Percentiles rank a stretch among this genome's conserved stretches.
These are phyloP conservation scores for Trichoderma sp. DNA, from an alignment of 2,329 filamentous ascomycete genomes.

Conservation along the genomic window DNA sequence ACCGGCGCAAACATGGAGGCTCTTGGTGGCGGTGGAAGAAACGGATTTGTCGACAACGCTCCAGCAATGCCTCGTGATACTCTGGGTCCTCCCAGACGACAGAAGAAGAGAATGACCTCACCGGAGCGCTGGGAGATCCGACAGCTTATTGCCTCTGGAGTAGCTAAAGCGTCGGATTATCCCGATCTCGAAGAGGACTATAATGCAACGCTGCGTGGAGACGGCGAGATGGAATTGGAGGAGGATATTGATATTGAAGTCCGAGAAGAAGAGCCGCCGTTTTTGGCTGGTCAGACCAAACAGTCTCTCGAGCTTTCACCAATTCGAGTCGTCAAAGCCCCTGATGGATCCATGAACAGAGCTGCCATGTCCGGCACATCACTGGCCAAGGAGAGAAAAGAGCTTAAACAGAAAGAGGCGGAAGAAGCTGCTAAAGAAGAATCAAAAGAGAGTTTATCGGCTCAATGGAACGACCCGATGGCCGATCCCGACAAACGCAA, in stretches of 20 bases:
- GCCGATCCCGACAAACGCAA: conserved; percentile 79
- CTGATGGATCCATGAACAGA: conserved; percentile 96
- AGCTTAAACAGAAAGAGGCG: conserved; percentile 84
- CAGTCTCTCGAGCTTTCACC: conserved; percentile 93
- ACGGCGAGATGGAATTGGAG: conserved; percentile 87
- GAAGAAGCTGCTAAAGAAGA: conserved; percentile 75
- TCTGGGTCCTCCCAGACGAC: conserved; percentile 54
- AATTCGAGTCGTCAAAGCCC: conserved; percentile 94
- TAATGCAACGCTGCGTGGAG: conserved; percentile 81
- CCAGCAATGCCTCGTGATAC: conserved; percentile 45
- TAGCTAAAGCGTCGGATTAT: conserved; percentile 89
- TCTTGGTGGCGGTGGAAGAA: conserved; percentile 66
- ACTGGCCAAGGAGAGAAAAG: conserved; percentile 86
- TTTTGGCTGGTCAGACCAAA: conserved; percentile 93
- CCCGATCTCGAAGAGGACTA: conserved; percentile 95
- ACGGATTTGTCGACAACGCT: conserved; percentile 57
- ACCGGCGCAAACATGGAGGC: conserved; percentile 90
- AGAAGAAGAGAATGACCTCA: conserved; percentile 92
- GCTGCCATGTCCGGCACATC: conserved; percentile 92
- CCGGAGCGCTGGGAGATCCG: conserved; percentile 98
- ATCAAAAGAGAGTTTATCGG: conserved; percentile 78
- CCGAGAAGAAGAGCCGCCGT: conserved; percentile 92
- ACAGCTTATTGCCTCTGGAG: conserved; percentile 93
- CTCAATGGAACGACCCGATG: conserved; percentile 98
- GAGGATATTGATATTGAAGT: conserved; percentile 98